Conservation (phyloP, 2,329 filamentous ascomycete genomes). For the Phaeosphaeria sp. region DNA sequence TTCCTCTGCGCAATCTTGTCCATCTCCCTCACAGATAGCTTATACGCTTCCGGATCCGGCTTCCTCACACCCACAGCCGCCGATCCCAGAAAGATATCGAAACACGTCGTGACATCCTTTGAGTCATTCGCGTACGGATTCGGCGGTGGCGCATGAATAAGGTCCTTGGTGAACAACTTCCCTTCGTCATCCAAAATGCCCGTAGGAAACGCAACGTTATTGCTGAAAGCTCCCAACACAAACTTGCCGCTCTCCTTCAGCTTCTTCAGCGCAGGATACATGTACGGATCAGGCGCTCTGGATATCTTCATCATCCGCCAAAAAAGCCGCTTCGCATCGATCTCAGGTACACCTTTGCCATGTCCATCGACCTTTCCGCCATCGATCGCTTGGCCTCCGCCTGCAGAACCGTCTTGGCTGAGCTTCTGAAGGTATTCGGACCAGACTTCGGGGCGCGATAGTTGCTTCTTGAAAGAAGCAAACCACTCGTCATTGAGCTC, state of each 20-base stretch:
- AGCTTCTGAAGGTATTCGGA: conserved; percentile 58
- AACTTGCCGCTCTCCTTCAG: conserved; percentile 59
- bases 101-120: conserved; percentile 66
- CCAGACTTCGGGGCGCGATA: conserved; percentile 74
- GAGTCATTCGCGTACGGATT: conserved; percentile 36
- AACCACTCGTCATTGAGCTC: conserved; percentile 79
- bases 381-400: conserved; percentile 39
- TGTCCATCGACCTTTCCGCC: conserved; percentile 55
- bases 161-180: conserved; percentile 44
- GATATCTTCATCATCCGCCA: conserved; percentile 85
- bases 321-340: conserved; percentile 83
- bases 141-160: conserved; percentile 29
- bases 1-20: conserved; percentile 67
- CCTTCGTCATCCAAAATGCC: conserved; percentile 71
- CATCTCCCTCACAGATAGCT: conserved; percentile 71
- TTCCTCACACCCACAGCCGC: conserved; percentile 89
- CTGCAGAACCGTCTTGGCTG: conserved; percentile 19
- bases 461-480: conserved; percentile 74
- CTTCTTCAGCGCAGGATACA: conserved; percentile 80
- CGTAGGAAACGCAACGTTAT: conserved; percentile 85
- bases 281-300: conserved; percentile 80
- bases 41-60: conserved; percentile 82
- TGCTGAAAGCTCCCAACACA: conserved; percentile 78
- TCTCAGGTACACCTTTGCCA: conserved; percentile 60
- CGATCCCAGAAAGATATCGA: conserved; percentile 87